Conservation (phyloP, 78 protist genomes). For the Polysphondylium violaceum region DNA sequence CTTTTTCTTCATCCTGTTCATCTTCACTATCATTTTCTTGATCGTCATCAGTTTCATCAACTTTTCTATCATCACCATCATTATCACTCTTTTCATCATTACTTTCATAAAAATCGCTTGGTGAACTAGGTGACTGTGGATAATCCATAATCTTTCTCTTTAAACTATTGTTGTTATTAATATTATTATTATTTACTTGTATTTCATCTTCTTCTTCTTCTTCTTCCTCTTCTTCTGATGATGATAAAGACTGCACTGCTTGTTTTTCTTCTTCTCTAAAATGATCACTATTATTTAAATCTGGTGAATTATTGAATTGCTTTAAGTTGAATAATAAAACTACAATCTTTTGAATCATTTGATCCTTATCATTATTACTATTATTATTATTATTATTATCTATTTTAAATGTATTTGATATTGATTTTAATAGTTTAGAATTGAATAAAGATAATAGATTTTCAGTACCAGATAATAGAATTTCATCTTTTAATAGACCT, state of each 20-base stretch:
- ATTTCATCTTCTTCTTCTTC: background rate
- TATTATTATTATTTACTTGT: background rate
- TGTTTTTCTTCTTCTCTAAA: too few species aligned
- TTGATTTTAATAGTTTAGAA: background rate
- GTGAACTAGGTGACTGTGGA: constrained; percentile 16
- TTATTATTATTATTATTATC: too few species aligned
- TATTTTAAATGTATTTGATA: background rate
- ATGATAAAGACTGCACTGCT: too few species aligned
- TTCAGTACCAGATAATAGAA: constrained; percentile 15
- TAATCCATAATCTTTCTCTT: constrained; percentile 3
- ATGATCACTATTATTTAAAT: too few species aligned
- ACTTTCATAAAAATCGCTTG: too few species aligned
- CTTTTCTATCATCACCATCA: background rate
- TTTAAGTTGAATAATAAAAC: too few species aligned
- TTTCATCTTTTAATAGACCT: background rate
- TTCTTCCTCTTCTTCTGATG: background rate
- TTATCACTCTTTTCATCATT: background rate
- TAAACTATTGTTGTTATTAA: constrained; percentile 8
- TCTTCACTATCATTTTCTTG: background rate
- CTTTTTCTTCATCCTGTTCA: background rate
- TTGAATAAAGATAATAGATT: constrained; percentile 9
- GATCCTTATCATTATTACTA: too few species aligned
- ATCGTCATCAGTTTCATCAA: background rate
- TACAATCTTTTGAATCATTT: too few species aligned
- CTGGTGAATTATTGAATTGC: too few species aligned